Conservation (phyloP, 1,284 basidiomycete species). For the Ustilago bromivora region DNA sequence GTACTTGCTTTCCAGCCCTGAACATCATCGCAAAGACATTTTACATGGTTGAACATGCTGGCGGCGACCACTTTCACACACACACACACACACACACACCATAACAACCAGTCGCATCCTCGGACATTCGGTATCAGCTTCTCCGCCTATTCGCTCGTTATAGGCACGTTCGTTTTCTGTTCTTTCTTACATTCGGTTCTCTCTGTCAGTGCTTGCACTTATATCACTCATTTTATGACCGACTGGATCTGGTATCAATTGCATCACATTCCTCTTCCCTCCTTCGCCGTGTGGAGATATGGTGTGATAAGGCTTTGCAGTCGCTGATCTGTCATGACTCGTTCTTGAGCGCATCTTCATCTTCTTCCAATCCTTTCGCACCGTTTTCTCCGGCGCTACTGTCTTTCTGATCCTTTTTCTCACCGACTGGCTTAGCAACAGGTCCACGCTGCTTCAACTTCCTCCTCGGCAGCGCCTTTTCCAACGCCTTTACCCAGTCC, state of each 20-base stretch:
- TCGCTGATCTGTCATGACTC: neutral
- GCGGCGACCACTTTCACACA: slow-evolving; percentile 28
- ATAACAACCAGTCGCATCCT: neutral
- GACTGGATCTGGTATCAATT: slow-evolving; percentile 4
- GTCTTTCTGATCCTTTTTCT: neutral
- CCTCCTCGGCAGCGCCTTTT: slow-evolving; percentile 36
- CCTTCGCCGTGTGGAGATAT: neutral
- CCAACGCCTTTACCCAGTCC: slow-evolving; percentile 71
- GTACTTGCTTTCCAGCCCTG: slow-evolving; percentile 30
- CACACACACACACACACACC: neutral
- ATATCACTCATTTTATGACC: neutral
- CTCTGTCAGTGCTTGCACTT: slow-evolving; percentile 1
- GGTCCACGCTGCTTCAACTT: slow-evolving; percentile 37
- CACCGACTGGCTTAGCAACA: slow-evolving; percentile 1
- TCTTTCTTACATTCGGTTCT: neutral
- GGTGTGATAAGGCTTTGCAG: too few species aligned
- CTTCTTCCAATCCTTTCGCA: slow-evolving; percentile 4
- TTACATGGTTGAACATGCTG: slow-evolving; percentile 22
- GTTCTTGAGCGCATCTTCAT: slow-evolving; percentile 20
- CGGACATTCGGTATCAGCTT: neutral
- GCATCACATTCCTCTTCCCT: neutral
- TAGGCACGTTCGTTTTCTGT: neutral
- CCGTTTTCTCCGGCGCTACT: too few species aligned
- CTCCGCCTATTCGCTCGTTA: neutral
- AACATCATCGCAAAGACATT: neutral